phyloP scores from a whole-genome alignment of 1,284 basidiomycete species.

The Acaromyces ingoldii region DNA sequence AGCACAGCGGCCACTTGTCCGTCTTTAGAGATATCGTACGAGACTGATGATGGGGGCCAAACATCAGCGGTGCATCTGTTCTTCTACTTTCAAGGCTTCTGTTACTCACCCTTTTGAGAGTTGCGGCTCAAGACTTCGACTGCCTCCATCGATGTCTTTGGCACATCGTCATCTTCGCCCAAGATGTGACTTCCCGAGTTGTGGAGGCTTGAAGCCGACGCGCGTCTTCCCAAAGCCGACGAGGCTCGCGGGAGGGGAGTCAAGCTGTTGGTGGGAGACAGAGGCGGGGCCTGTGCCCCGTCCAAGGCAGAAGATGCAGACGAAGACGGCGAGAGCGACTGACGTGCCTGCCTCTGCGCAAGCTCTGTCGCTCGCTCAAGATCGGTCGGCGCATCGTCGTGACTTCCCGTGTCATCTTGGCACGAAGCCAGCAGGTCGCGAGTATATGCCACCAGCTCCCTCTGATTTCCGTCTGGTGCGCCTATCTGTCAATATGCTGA shows the following conservation, averaged over 20 bases:
- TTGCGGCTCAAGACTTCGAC: constrained; percentile 84
- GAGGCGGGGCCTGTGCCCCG: no score
- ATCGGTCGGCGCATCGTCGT: constrained; percentile 13
- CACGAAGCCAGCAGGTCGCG: constrained; percentile 1
- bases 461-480: no score
- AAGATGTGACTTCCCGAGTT: no score
- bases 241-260: no score
- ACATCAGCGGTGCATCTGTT: not conserved
- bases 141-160: constrained; percentile 56
- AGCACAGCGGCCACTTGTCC: constrained; percentile 44
- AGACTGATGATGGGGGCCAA: no score
- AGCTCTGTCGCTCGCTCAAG: constrained; percentile 4
- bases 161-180: constrained; percentile 54
- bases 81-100: not conserved
- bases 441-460: not conserved
- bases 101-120: constrained; percentile 69
- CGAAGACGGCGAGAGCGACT: not conserved
- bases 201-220: no score
- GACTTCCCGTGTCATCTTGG: not conserved
- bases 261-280: no score
- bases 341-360: not conserved
- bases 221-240: no score
- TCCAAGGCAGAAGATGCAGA: no score
- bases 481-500: no score
- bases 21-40: constrained; percentile 50